Conservation (phyloP, 495 filamentous ascomycete genomes). For the Chaetomidium leptoderma region DNA sequence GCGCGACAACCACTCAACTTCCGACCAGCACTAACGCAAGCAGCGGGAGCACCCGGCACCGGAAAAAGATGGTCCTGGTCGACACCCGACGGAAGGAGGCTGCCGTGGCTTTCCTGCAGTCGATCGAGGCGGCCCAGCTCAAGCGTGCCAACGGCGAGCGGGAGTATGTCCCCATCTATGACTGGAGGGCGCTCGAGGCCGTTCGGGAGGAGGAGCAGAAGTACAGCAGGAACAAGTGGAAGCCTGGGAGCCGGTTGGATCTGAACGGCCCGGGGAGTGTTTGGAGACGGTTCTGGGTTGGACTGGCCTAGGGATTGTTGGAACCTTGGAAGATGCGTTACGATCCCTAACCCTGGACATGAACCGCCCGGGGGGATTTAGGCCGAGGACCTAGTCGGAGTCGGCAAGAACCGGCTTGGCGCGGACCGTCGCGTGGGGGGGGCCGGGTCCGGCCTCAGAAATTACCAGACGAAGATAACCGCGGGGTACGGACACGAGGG, state of each 20-base stretch:
- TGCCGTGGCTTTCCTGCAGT: slow-evolving; percentile 37
- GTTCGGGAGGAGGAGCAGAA: slow-evolving; percentile 38
- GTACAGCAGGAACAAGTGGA: slow-evolving; percentile 11
- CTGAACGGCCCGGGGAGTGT: slow-evolving; percentile 10
- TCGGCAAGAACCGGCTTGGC: slow-evolving; percentile 13
- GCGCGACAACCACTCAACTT: neutral
- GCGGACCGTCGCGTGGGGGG: neutral
- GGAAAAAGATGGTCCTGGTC: slow-evolving; percentile 43
- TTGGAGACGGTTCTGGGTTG: slow-evolving; percentile 27
- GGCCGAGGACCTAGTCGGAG: neutral
- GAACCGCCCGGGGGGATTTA: neutral
- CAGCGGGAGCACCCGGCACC: slow-evolving; percentile 33
- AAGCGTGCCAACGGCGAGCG: slow-evolving; percentile 32
- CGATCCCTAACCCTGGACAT: neutral
- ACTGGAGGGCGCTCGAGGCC: slow-evolving; percentile 48
- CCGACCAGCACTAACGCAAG: slow-evolving; percentile 24
- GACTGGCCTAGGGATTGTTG: slow-evolving; percentile 27
- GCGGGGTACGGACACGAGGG: neutral
- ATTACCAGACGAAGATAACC: neutral
- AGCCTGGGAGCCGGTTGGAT: neutral
- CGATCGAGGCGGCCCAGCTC: slow-evolving; percentile 34
- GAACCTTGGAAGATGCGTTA: neutral
- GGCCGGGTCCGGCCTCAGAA: neutral
- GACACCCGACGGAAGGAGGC: slow-evolving; percentile 38
- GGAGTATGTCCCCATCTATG: slow-evolving; percentile 43